Conservation (phyloP, 768 basidiomycete species). For the Tulasnella sp. region DNA sequence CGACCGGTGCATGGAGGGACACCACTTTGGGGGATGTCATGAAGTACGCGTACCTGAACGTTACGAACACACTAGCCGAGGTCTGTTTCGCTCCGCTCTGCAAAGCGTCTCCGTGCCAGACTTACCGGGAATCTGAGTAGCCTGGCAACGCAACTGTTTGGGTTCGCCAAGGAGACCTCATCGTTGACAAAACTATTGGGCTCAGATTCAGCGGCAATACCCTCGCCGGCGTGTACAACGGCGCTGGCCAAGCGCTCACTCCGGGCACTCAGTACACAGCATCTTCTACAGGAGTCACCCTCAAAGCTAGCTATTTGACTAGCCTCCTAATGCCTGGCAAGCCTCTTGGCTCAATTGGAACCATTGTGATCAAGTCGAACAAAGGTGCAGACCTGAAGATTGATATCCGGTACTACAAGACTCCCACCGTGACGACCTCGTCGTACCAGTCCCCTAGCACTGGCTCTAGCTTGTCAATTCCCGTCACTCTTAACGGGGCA, state of each 20-base stretch:
- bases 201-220: constrained; percentile 8
- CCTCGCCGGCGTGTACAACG: background rate
- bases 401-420: background rate
- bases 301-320: background rate
- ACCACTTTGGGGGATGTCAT: background rate
- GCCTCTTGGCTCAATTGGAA: constrained; percentile 1
- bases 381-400: background rate
- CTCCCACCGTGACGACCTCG: background rate
- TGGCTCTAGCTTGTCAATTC: background rate
- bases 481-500: constrained; percentile 1
- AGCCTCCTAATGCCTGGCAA: background rate
- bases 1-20: background rate
- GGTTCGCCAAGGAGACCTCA: background rate
- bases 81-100: too few relatives aligned
- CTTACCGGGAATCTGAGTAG: background rate
- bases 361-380: constrained; percentile 16
- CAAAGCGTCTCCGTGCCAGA: background rate
- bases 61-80: constrained; percentile 6
- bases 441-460: background rate
- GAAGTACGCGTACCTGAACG: background rate
- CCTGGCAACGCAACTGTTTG: constrained; percentile 11
- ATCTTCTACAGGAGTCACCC: constrained; percentile 5
- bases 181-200: background rate
- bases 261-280: background rate
- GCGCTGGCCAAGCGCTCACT: background rate